Conservation (phyloP, 495 filamentous ascomycete genomes). For the Pseudotulostoma volvatum region DNA sequence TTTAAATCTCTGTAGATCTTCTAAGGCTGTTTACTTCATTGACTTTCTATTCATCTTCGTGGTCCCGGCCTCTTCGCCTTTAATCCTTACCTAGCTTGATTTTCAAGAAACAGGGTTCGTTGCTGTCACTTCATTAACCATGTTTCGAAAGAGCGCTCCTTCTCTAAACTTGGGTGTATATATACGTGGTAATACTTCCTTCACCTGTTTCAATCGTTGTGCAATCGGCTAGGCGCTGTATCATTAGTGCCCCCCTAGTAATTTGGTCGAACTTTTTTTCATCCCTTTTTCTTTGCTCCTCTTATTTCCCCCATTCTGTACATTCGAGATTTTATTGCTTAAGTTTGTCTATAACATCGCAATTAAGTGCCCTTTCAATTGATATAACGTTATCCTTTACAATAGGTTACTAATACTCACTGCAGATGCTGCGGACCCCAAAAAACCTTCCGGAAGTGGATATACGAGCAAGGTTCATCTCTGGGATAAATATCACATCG, state of each 20-base stretch:
- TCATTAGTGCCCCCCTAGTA: no score
- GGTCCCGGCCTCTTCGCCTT: constrained; percentile 6
- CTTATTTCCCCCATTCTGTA: no score
- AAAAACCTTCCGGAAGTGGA: constrained; percentile 25
- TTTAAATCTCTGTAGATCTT: constrained; percentile 2
- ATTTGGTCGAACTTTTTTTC: no score
- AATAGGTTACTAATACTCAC: no score
- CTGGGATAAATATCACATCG: constrained; percentile 79
- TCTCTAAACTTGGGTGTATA: constrained; percentile 30
- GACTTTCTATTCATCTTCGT: constrained; percentile 9
- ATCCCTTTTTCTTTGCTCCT: no score
- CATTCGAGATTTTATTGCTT: no score
- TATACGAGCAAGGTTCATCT: constrained; percentile 84
- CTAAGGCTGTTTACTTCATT: constrained; percentile 9
- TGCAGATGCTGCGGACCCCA: constrained; percentile 25
- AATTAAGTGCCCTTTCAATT: no score
- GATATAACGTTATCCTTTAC: no score
- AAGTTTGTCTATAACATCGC: no score
- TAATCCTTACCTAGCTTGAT: constrained; percentile 2
- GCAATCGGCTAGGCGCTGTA: no score
- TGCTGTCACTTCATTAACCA: constrained; percentile 15
- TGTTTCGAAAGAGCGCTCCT: constrained; percentile 29
- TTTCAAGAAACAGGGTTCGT: constrained; percentile 1
- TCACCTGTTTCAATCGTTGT: no score
- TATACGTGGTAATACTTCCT: constrained; percentile 32